These are phyloP conservation scores for Talaromyces adpressus DNA, from an alignment of 495 filamentous ascomycete genomes.

Conservation along the genomic window DNA sequence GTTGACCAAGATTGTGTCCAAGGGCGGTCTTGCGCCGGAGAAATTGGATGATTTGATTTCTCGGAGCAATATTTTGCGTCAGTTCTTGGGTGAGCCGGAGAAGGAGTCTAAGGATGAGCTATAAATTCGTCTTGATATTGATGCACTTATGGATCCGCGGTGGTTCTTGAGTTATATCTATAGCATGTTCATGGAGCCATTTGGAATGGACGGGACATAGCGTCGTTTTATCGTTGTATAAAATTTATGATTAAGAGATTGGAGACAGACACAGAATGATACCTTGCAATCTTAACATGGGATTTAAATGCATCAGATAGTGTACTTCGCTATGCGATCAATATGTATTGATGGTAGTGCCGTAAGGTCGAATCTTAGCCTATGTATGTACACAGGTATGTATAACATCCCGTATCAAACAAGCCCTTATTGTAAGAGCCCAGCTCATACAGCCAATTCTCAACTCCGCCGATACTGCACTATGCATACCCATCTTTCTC, in stretches of 20 bases:
- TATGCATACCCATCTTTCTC: no score
- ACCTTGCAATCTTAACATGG: neutral
- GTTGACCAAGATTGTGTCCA: constrained; percentile 70
- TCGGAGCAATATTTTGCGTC: constrained; percentile 81
- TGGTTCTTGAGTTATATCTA: neutral
- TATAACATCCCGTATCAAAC: neutral
- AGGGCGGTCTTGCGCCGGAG: constrained; percentile 75
- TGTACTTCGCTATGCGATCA: neutral
- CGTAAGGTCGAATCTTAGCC: neutral
- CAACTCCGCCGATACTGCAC: no score
- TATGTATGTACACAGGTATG: neutral
- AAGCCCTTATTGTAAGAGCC: neutral
- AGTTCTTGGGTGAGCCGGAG: constrained; percentile 50
- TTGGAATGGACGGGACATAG: neutral
- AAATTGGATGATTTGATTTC: constrained; percentile 86
- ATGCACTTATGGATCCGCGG: neutral
- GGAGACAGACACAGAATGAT: neutral
- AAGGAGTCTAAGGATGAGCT: constrained; percentile 57
- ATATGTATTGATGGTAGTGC: neutral
- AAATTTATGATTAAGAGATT: neutral
- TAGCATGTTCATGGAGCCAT: neutral
- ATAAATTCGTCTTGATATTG: constrained; percentile 29
- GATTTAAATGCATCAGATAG: neutral
- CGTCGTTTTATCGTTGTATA: neutral
- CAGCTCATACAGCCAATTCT: neutral